phyloP scores from a whole-genome alignment of 129 eudicot genomes.

The Arctium minus region DNA sequence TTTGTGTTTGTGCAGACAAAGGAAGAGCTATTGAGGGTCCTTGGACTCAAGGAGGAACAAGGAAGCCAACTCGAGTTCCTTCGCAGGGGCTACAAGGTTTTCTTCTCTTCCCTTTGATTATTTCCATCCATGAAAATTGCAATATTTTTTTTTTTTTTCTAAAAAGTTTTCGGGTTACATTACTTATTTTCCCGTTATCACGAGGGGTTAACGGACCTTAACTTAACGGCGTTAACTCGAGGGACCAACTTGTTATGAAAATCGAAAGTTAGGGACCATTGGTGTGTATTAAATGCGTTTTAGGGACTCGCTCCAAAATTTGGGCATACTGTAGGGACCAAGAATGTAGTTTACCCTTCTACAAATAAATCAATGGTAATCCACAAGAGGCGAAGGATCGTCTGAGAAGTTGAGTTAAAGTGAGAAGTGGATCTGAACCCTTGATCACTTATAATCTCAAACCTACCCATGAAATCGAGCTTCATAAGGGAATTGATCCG shows the following conservation, averaged over 20 bases:
- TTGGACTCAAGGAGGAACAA: conserved; percentile 90
- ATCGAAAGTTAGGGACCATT: neutral
- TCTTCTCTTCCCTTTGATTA: neutral
- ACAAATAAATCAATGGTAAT: neutral
- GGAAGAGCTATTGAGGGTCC: conserved; percentile 92
- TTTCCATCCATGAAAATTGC: neutral
- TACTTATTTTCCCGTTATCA: neutral
- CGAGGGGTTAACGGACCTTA: neutral
- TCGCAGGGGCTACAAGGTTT: conserved; percentile 93
- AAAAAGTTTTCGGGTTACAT: neutral
- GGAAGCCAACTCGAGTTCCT: conserved; percentile 97
- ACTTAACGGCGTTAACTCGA: neutral
- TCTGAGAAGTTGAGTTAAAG: too few relatives aligned
- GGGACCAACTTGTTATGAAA: neutral
- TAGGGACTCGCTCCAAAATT: too few relatives aligned
- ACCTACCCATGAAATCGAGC: too few relatives aligned
- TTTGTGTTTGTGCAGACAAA: conserved; percentile 55
- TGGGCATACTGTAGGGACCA: too few relatives aligned
- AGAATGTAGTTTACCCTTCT: neutral
- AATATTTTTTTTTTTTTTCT: neutral
- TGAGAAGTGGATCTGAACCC: too few relatives aligned
- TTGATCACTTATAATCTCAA: too few relatives aligned
- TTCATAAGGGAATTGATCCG: too few relatives aligned
- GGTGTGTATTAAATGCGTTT: neutral
- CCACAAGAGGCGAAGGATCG: neutral